Conservation (phyloP, 2,329 filamentous ascomycete genomes). For the Penicillium sp. region DNA sequence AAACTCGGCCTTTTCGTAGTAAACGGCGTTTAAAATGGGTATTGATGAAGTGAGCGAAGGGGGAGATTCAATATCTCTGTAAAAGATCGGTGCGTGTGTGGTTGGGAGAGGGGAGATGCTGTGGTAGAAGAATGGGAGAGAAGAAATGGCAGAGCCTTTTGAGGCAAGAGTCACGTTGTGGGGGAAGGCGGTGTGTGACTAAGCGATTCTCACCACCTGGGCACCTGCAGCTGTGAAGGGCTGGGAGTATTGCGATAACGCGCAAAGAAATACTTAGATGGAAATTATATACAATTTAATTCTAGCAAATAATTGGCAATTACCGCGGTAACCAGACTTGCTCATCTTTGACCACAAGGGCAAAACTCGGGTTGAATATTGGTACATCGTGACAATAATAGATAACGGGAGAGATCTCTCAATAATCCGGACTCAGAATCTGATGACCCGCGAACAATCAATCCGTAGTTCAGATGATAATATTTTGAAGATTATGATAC, state of each 20-base stretch:
- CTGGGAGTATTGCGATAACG: not conserved
- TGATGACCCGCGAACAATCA: not conserved
- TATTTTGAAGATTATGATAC: slow-evolving; percentile 2
- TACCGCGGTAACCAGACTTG: not conserved
- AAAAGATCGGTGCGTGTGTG: slow-evolving; percentile 23
- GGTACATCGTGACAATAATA: slow-evolving; percentile 9
- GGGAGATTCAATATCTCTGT: slow-evolving; percentile 36
- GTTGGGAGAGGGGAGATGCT: slow-evolving; percentile 17
- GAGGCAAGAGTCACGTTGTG: slow-evolving; percentile 30
- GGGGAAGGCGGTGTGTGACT: slow-evolving; percentile 38
- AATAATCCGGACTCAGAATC: not conserved
- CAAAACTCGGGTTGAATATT: slow-evolving; percentile 8
- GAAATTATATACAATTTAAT: not conserved
- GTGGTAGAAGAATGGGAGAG: slow-evolving; percentile 30
- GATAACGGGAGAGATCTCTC: not conserved
- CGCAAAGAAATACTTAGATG: not conserved
- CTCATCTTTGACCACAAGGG: slow-evolving; percentile 7
- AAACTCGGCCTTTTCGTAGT: slow-evolving; percentile 73
- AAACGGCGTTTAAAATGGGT: slow-evolving; percentile 44
- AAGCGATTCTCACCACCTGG: slow-evolving; percentile 14
- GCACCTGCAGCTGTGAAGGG: not conserved
- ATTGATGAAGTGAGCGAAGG: slow-evolving; percentile 28
- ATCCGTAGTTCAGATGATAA: not conserved
- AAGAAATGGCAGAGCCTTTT: slow-evolving; percentile 36
- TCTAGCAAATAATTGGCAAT: not conserved